Percentiles rank a stretch among this genome's conserved stretches.
Conservation (phyloP, 371 early-diverging fungal species). For the Mortierella sp. region DNA sequence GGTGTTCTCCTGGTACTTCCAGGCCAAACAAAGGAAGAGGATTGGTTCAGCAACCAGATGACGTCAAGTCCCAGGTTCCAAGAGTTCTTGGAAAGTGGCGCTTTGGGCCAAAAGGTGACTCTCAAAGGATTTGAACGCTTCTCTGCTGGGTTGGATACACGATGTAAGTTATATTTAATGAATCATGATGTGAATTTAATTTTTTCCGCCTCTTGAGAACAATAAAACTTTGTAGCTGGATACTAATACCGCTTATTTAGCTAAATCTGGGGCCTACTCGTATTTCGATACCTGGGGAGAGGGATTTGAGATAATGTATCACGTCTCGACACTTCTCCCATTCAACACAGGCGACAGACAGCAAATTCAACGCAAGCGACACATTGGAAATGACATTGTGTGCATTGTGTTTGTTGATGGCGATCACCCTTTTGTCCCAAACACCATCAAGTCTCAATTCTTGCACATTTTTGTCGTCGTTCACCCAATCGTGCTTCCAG, state of each 20-base stretch:
- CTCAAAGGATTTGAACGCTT: constrained; percentile 84
- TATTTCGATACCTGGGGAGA: constrained; percentile 79
- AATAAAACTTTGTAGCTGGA: background rate
- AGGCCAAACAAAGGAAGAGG: constrained; percentile 82
- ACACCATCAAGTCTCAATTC: constrained; percentile 75
- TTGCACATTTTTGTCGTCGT: constrained; percentile 80
- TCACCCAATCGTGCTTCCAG: constrained; percentile 57
- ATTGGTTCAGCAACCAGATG: constrained; percentile 78
- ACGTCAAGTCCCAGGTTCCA: constrained; percentile 69
- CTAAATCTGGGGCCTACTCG: constrained; percentile 82
- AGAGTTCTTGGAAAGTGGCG: constrained; percentile 68
- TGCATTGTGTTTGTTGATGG: constrained; percentile 79
- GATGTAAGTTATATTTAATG: constrained; percentile 62
- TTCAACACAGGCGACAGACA: constrained; percentile 75
- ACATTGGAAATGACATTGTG: constrained; percentile 90
- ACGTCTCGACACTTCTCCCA: constrained; percentile 86
- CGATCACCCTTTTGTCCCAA: constrained; percentile 72
- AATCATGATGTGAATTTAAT: background rate
- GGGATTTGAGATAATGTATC: constrained; percentile 90
- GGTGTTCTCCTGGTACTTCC: constrained; percentile 76
- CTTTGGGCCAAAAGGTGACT: constrained; percentile 78
- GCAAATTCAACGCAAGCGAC: constrained; percentile 86
- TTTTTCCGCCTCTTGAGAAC: too few relatives aligned
- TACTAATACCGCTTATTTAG: constrained; percentile 26
- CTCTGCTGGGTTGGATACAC: constrained; percentile 85